A percentile compares a stretch with the other conserved stretches of the same genome.
These are phyloP conservation scores for Thermomucor indicae-seudaticae DNA, from an alignment of 371 early-diverging fungal species.

Conservation along the genomic window DNA sequence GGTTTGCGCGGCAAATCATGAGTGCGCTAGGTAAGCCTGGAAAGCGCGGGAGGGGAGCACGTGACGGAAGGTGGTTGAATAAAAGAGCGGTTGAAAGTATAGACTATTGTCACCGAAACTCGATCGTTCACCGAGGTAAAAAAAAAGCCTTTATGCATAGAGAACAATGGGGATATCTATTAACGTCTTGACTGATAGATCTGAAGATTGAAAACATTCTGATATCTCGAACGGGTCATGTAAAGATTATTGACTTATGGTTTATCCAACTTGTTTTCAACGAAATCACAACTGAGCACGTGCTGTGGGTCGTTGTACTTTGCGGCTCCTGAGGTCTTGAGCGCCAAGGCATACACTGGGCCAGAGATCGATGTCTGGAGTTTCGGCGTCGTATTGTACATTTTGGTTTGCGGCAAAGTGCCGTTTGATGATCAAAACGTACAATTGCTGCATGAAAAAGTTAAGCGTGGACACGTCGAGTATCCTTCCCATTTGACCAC, in stretches of 20 bases:
- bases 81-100: too few relatives aligned
- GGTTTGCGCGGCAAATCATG: slow-evolving; percentile 87
- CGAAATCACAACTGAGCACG: slow-evolving; percentile 72
- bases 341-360: slow-evolving; percentile 82
- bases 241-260: slow-evolving; percentile 95
- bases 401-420: slow-evolving; percentile 89
- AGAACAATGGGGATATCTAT: slow-evolving; percentile 42
- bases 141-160: slow-evolving; percentile 53
- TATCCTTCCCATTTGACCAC: slow-evolving; percentile 79
- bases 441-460: slow-evolving; percentile 81
- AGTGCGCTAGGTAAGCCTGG: slow-evolving; percentile 87
- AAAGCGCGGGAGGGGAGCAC: too few relatives aligned
- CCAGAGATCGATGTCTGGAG: slow-evolving; percentile 97
- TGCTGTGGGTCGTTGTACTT: slow-evolving; percentile 95
- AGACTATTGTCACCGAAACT: slow-evolving; percentile 94
- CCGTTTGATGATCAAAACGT: slow-evolving; percentile 94
- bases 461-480: slow-evolving; percentile 73
- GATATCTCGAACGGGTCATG: slow-evolving; percentile 25
- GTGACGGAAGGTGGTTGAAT: too few relatives aligned
- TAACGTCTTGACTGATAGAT: slow-evolving; percentile 51
- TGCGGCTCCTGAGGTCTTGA: slow-evolving; percentile 93
- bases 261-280: slow-evolving; percentile 85
- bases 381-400: slow-evolving; percentile 93
- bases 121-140: slow-evolving; percentile 87
- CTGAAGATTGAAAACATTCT: slow-evolving; percentile 17